Percentiles rank a stretch among this genome's conserved stretches.
Conservation (phyloP, 352 stramenopile genomes). For the Phytophthora macrochlamydospora region DNA sequence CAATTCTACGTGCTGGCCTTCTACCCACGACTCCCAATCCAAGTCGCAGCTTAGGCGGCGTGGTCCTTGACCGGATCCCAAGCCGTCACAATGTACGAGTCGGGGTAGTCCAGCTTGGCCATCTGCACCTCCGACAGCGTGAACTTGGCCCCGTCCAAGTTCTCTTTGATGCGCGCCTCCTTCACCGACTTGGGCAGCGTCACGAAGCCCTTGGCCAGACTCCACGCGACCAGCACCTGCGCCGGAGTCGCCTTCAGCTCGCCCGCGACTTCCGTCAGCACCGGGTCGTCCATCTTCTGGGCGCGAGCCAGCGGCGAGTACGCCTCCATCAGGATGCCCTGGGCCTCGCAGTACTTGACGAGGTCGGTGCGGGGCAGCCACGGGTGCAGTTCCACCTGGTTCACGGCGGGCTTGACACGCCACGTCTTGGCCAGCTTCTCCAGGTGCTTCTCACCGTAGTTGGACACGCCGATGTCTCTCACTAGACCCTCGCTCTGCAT, state of each 20-base stretch:
- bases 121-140: constrained; percentile 47
- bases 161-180: constrained; percentile 59
- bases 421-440: neutral
- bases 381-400: constrained; percentile 79
- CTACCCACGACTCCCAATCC: neutral
- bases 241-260: constrained; percentile 81
- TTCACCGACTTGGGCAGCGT: constrained; percentile 73
- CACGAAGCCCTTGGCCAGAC: constrained; percentile 61
- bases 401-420: constrained; percentile 65
- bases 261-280: constrained; percentile 42
- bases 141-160: constrained; percentile 45
- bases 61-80: constrained; percentile 66
- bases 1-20: neutral
- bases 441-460: constrained; percentile 82
- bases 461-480: constrained; percentile 89
- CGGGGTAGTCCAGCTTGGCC: constrained; percentile 42
- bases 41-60: constrained; percentile 23
- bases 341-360: constrained; percentile 1
- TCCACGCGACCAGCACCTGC: constrained; percentile 61
- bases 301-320: constrained; percentile 52
- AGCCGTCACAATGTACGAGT: constrained; percentile 55
- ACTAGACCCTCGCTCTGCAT: constrained; percentile 60
- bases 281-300: constrained; percentile 43
- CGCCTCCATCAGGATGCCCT: constrained; percentile 43
- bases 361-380: constrained; percentile 59